Conservation (phyloP, 1,284 basidiomycete species). For the Meira miltonrushii region DNA sequence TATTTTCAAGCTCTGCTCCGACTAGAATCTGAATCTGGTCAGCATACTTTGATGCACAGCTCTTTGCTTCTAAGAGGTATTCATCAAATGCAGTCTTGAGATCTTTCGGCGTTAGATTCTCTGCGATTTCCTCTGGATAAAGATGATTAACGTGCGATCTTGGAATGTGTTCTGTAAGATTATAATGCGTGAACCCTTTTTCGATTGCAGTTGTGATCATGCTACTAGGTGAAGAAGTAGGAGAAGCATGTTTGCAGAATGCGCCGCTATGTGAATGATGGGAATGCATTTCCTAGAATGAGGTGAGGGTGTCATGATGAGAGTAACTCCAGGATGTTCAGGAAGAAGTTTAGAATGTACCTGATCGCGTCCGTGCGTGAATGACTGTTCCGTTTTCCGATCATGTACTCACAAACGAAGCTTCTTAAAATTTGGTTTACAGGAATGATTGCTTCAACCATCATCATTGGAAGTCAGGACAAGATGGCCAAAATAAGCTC, state of each 20-base stretch:
- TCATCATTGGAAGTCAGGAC: no score
- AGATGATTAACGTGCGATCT: slow-evolving; percentile 73
- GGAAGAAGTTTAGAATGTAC: no score
- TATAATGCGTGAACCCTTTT: slow-evolving; percentile 75
- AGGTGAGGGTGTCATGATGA: no score
- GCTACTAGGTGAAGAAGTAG: slow-evolving; percentile 51
- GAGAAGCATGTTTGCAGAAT: slow-evolving; percentile 82
- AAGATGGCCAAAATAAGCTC: no score
- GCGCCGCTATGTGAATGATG: slow-evolving; percentile 95
- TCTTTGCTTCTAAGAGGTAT: slow-evolving; percentile 70
- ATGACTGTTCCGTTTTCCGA: no score
- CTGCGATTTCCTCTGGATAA: slow-evolving; percentile 78
- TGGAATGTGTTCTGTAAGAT: slow-evolving; percentile 90
- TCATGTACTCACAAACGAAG: no score
- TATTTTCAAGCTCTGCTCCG: slow-evolving; percentile 88
- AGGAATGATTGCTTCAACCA: no score
- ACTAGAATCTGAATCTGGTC: slow-evolving; percentile 72
- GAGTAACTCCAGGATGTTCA: no score
- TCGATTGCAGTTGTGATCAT: slow-evolving; percentile 69
- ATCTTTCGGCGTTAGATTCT: slow-evolving; percentile 55
- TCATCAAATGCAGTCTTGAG: slow-evolving; percentile 63
- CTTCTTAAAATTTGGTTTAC: no score
- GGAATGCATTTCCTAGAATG: slow-evolving; percentile 59
- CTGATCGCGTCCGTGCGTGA: no score
- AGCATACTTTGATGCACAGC: slow-evolving; percentile 52